These are phyloP conservation scores for Herpetomonas tarakana DNA, from an alignment of 208 protist genomes.

Conservation along the genomic window DNA sequence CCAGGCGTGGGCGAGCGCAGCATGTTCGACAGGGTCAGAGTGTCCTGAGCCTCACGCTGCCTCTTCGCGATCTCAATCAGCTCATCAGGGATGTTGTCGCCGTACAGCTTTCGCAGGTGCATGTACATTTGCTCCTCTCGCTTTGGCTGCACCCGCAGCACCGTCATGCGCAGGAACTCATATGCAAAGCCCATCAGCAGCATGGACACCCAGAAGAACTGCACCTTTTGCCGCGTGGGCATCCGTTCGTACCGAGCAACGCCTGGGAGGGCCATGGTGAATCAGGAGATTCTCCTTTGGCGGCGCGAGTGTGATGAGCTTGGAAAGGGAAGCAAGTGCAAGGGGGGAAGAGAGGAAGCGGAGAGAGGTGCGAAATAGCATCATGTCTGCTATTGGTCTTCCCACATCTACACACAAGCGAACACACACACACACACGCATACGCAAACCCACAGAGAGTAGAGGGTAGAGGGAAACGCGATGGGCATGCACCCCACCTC, in stretches of 20 bases:
- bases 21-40: conserved; percentile 74
- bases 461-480: too few relatives aligned
- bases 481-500: too few relatives aligned
- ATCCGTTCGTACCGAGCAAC: conserved; percentile 78
- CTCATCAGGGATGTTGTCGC: conserved; percentile 70
- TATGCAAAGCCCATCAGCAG: conserved; percentile 75
- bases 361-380: too few relatives aligned
- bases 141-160: conserved; percentile 73
- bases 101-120: conserved; percentile 63
- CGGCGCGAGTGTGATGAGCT: too few relatives aligned
- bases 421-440: background rate
- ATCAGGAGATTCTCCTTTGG: too few relatives aligned
- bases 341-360: background rate
- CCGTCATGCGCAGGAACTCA: conserved; percentile 74
- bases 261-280: conserved; percentile 56
- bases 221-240: conserved; percentile 69
- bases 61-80: conserved; percentile 55
- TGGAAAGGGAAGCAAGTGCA: too few relatives aligned
- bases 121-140: conserved; percentile 86
- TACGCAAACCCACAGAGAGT: background rate
- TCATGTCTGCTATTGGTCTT: too few relatives aligned
- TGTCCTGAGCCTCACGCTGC: conserved; percentile 76
- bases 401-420: background rate
- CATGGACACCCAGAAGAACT: conserved; percentile 79
- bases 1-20: conserved; percentile 73